Percentiles rank a stretch among this genome's conserved stretches.
Conservation (phyloP, 1,139 yeast genomes). For the Candida dubliniensis region DNA sequence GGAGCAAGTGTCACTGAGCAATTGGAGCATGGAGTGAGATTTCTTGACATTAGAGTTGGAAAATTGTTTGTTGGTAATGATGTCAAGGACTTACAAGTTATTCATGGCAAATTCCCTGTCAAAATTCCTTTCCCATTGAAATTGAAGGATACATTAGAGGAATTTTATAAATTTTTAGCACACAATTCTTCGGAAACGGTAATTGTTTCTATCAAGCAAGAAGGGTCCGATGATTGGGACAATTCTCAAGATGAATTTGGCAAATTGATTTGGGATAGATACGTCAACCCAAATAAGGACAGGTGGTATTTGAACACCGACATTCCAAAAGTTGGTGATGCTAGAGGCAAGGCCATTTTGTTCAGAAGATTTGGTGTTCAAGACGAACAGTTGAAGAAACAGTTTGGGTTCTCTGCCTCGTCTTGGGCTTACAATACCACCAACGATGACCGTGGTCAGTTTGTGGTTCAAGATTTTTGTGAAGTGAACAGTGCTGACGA, state of each 20-base stretch:
- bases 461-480: slow-evolving; percentile 75
- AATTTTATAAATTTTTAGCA: slow-evolving; percentile 58
- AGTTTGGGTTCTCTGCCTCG: slow-evolving; percentile 68
- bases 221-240: slow-evolving; percentile 69
- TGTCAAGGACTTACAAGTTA: slow-evolving; percentile 54
- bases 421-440: slow-evolving; percentile 69
- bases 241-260: slow-evolving; percentile 65
- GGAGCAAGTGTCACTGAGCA: slow-evolving; percentile 61
- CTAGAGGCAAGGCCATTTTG: slow-evolving; percentile 65
- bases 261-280: slow-evolving; percentile 61
- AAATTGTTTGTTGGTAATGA: slow-evolving; percentile 52
- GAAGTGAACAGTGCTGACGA: slow-evolving; percentile 57
- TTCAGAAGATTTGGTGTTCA: slow-evolving; percentile 71
- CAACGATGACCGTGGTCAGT: slow-evolving; percentile 60
- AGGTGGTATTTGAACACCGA: slow-evolving; percentile 61
- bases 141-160: slow-evolving; percentile 49
- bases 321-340: slow-evolving; percentile 60
- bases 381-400: slow-evolving; percentile 39
- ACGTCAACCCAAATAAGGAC: slow-evolving; percentile 49
- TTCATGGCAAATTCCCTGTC: slow-evolving; percentile 79
- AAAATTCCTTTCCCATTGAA: slow-evolving; percentile 58
- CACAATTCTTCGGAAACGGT: slow-evolving; percentile 59
- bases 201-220: slow-evolving; percentile 70
- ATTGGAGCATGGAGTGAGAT: slow-evolving; percentile 70
- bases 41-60: slow-evolving; percentile 68